Evolutionary conservation across 2,329 filamentous ascomycete species (phyloP), one percentile per base, ranked within the genome.

Genomic region (Pseudogymnoascus verrucosus): DNA sequence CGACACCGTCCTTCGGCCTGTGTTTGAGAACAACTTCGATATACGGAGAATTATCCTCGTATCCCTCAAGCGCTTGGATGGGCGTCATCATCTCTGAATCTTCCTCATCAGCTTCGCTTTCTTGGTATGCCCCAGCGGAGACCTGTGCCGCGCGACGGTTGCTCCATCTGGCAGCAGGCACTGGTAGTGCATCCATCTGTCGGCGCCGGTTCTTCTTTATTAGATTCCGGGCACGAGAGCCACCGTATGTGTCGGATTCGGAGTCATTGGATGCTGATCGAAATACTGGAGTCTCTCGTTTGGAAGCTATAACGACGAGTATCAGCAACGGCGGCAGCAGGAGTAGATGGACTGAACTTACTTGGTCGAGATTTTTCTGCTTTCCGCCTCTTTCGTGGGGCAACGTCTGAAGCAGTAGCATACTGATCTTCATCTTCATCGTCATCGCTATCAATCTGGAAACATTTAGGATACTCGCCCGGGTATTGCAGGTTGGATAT

Each of bases 11-110:
- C 74, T 87, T 90, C 39, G 90, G 79, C 60, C 89, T 87, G 75
- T 98, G 93, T 68, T 96, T 90, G 62, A 99, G 84, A 62, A 99
- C 89, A 67, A 90, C 87, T 74, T 99, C 95, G 68, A 99, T 92
- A 69, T 91, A 92, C 16, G 92, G 91, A 3, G 87, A 85, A 70
- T 87, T 88, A 71, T 96, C 90, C 67, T 93, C 89, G 39, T 85
- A 84, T 63, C 87, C 84, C 60, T 82, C 82, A 40, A 81, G 78
- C 83, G 88, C 93, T 73, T 95, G 87, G 67, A 84, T 86, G 4
- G 89, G 86, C 1, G 86, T 88, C 69, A 82, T 76, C 68, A 82
- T 75, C 59, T 89, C 86, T 5, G 84, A 82, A 5, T 86, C 84
- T 26, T 87, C 84, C 3, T 86, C 79, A 11, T 88, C 86, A n/a